Percentiles rank a stretch among this genome's conserved stretches.
phyloP scores from a whole-genome alignment of 257 asterid genomes.

The Nicotiana tomentosiformis region DNA sequence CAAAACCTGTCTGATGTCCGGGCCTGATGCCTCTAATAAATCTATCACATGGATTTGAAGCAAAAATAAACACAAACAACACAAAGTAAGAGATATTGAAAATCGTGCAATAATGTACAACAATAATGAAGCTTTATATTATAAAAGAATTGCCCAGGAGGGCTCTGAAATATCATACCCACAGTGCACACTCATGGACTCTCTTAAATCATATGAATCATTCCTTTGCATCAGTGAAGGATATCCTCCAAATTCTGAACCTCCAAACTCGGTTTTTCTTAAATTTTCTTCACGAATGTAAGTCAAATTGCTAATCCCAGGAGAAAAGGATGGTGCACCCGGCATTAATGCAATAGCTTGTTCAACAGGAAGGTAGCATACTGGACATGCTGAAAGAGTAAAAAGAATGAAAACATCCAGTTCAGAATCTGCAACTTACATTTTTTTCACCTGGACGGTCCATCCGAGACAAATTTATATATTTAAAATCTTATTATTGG shows the following conservation, averaged over 20 bases:
- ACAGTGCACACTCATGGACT: conserved; percentile 82
- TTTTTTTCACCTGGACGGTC: background rate
- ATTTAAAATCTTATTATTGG: background rate
- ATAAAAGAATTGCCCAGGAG: background rate
- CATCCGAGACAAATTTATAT: background rate
- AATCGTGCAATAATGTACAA: background rate
- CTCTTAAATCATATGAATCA: conserved; percentile 71
- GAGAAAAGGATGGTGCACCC: conserved; percentile 52
- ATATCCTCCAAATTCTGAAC: conserved; percentile 74
- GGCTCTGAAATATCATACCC: conserved; percentile 51
- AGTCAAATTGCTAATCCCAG: conserved; percentile 43
- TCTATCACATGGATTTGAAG: conserved; percentile 26
- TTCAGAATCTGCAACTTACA: background rate
- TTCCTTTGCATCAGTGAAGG: conserved; percentile 61
- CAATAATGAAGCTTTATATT: background rate
- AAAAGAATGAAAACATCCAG: conserved; percentile 6
- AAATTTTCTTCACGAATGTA: conserved; percentile 50
- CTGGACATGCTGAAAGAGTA: conserved; percentile 61
- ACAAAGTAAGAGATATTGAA: background rate
- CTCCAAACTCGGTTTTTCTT: conserved; percentile 58
- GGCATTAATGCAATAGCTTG: conserved; percentile 54
- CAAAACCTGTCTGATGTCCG: conserved; percentile 77
- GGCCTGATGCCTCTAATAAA: conserved; percentile 80
- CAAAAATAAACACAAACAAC: background rate
- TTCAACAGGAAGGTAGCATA: conserved; percentile 67